These are phyloP conservation scores for Talaromyces nanjingensis DNA, from an alignment of 495 filamentous ascomycete genomes.

Conservation along the genomic window DNA sequence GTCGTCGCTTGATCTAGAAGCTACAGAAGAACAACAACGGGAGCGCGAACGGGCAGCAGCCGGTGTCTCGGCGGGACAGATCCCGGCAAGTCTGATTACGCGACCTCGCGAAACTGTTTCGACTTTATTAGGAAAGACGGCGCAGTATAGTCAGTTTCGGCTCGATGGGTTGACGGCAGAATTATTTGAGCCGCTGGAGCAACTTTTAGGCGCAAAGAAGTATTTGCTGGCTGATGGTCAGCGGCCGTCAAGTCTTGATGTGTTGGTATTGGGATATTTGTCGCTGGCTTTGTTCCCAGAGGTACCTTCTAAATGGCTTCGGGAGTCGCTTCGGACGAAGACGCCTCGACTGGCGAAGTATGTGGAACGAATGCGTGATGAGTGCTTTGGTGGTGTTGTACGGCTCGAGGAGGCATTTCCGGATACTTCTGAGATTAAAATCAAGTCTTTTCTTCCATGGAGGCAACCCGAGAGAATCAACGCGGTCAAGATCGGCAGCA, in stretches of 20 bases:
- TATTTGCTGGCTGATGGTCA: conserved; percentile 45
- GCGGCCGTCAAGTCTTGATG: conserved; percentile 60
- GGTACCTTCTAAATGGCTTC: conserved; percentile 66
- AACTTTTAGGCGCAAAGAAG: conserved; percentile 49
- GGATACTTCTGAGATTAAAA: neutral
- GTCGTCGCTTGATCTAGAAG: conserved; percentile 55
- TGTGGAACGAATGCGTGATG: conserved; percentile 36
- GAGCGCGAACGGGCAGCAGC: conserved; percentile 37
- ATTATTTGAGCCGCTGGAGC: conserved; percentile 61
- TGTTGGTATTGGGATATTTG: conserved; percentile 70
- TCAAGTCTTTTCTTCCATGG: conserved; percentile 28
- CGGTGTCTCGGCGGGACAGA: conserved; percentile 28
- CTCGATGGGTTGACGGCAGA: conserved; percentile 61
- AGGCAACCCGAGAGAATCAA: conserved; percentile 27
- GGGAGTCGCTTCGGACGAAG: conserved; percentile 50
- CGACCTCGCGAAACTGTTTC: conserved; percentile 35
- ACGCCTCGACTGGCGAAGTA: conserved; percentile 49
- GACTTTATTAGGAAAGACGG: conserved; percentile 29
- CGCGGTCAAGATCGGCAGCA: conserved; percentile 26
- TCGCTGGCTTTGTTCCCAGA: conserved; percentile 63
- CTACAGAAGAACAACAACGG: conserved; percentile 33
- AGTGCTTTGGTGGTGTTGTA: conserved; percentile 32
- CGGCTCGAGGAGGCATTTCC: conserved; percentile 22
- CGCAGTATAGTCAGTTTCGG: conserved; percentile 49
- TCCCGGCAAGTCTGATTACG: conserved; percentile 36